These are phyloP conservation scores for Lichtheimia corymbifera DNA, from an alignment of 371 early-diverging fungal species.

Conservation along the genomic window DNA sequence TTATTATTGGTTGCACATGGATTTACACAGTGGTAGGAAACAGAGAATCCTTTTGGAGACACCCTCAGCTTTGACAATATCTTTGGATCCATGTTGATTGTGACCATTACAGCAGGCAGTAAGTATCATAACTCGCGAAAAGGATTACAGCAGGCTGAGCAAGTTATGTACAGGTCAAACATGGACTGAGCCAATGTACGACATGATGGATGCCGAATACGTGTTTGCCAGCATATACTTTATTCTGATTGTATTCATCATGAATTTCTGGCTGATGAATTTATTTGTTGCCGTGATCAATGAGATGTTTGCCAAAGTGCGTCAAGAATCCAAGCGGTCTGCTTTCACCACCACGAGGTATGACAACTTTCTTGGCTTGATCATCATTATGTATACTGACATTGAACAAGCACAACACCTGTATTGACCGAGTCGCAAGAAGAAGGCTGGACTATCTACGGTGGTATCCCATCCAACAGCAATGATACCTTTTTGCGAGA, in stretches of 20 bases:
- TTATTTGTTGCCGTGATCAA: constrained; percentile 72
- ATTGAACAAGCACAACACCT: constrained; percentile 33
- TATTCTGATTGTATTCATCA: constrained; percentile 59
- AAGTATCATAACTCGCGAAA: constrained; percentile 2
- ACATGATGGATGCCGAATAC: constrained; percentile 68
- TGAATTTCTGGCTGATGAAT: constrained; percentile 74
- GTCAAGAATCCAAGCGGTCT: constrained; percentile 66
- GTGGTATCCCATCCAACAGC: constrained; percentile 13
- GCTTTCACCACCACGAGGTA: constrained; percentile 59
- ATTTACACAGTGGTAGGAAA: constrained; percentile 28
- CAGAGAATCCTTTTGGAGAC: constrained; percentile 47
- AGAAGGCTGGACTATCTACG: constrained; percentile 46
- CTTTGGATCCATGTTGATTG: constrained; percentile 58
- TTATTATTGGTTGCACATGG: too few species aligned
- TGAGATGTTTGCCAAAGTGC: constrained; percentile 71
- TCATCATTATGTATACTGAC: constrained; percentile 10
- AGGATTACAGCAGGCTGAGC: neutral
- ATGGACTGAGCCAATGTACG: constrained; percentile 74
- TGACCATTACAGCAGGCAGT: constrained; percentile 53
- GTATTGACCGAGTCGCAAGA: constrained; percentile 38
- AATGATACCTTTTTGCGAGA: constrained; percentile 14
- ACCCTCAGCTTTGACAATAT: constrained; percentile 62
- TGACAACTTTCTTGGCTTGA: neutral
- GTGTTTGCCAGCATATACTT: constrained; percentile 60
- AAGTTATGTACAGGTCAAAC: constrained; percentile 50